These are phyloP conservation scores for Syzygium syzygioides DNA, from an alignment of 441 rosid genomes.

Conservation along the genomic window DNA sequence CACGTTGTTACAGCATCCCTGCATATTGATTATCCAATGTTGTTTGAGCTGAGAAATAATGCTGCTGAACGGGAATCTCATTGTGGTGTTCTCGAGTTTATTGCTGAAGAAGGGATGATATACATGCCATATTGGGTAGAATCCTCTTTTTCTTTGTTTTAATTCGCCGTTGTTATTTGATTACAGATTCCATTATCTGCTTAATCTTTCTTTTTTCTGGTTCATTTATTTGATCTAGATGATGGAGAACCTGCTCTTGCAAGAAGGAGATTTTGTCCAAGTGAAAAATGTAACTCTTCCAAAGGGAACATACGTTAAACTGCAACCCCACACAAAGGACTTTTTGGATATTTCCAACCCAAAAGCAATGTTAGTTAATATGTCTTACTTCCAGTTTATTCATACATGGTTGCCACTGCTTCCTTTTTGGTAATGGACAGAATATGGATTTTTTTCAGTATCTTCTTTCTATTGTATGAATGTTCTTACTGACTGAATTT, in stretches of 20 bases:
- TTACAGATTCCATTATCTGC: background rate
- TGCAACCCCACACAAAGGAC: constrained; percentile 87
- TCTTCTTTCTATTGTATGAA: background rate
- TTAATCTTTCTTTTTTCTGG: background rate
- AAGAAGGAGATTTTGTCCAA: constrained; percentile 80
- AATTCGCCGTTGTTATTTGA: background rate
- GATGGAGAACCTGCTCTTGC: constrained; percentile 92
- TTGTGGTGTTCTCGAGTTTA: constrained; percentile 95
- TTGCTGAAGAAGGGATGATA: constrained; percentile 99
- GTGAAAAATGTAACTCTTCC: constrained; percentile 79
- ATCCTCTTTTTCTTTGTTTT: background rate
- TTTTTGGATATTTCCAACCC: constrained; percentile 91
- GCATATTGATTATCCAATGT: constrained; percentile 96
- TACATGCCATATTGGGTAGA: constrained; percentile 97
- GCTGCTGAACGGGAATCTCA: constrained; percentile 77
- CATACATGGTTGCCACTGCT: background rate
- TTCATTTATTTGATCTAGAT: constrained; percentile 36
- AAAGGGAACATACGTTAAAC: constrained; percentile 82
- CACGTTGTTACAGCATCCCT: constrained; percentile 60
- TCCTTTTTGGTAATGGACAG: background rate
- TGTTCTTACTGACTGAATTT: background rate
- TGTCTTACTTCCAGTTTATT: background rate
- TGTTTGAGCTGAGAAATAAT: constrained; percentile 81
- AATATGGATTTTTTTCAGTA: background rate
- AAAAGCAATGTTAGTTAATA: constrained; percentile 77